A percentile compares a stretch with the other conserved stretches of the same genome.
Evolutionary conservation across 257 asterid genomes (phyloP).

Genomic region (Paulownia fortunei): DNA sequence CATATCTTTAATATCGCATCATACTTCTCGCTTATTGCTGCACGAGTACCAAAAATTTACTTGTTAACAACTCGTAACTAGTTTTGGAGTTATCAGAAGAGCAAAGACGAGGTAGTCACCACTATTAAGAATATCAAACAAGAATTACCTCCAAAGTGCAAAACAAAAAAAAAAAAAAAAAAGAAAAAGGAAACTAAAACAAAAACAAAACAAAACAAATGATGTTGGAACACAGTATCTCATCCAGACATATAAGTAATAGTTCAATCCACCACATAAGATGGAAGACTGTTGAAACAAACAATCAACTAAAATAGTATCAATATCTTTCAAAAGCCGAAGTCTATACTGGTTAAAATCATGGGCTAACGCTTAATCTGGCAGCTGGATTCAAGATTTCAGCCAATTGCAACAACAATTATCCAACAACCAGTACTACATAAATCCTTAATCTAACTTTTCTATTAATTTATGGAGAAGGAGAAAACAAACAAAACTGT

Average conservation of each 20-base stretch:
- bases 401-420: constrained; percentile 14
- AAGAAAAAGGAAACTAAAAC: neutral
- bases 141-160: neutral
- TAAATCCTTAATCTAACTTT: neutral
- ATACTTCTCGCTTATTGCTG: constrained; percentile 68
- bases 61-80: constrained; percentile 26
- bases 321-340: no score
- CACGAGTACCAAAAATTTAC: constrained; percentile 34
- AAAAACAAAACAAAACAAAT: neutral
- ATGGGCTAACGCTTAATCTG: neutral
- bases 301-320: no score
- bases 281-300: neutral
- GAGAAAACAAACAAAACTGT: neutral
- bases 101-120: neutral
- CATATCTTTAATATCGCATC: constrained; percentile 61
- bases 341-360: constrained; percentile 3
- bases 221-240: neutral
- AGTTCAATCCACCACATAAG: neutral
- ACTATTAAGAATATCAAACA: constrained; percentile 24
- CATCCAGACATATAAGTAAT: constrained; percentile 5
- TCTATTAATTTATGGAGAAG: neutral
- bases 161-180: neutral
- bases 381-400: constrained; percentile 13
- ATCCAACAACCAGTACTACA: neutral
- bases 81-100: neutral